Evolutionary conservation across 208 protist genomes (phyloP), one percentile per base, ranked within the genome.

Genomic region (Leishmania braziliensis): DNA sequence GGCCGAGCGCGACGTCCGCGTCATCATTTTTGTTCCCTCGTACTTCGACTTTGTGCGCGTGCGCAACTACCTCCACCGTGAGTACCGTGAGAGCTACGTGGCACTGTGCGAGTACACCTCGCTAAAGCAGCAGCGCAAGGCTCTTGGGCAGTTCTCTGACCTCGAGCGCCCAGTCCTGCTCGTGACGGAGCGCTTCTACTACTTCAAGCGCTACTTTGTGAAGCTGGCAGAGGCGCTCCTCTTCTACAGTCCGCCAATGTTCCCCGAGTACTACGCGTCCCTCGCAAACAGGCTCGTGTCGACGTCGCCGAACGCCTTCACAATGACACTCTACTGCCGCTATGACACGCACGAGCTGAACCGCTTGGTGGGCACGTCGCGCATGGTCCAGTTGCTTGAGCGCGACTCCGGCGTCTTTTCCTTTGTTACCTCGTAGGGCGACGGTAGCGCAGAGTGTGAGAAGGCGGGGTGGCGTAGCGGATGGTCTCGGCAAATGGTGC

Each of bases 11-110:
- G 86, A 94, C 63, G 89, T 96, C 80, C 93, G 92, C 63, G 85
- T 88, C 5, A 93, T 99, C 60, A 92, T 99, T 48, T 97, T 98
- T 50, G 93, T 99, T 14, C 93, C 97, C 14, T 97, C 92, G 5
- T 99, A 99, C 88, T 99, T 99, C 90, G 98, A 99, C 77, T 99
- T 95, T 93, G 96, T 99, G 63, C 90, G 97, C 16, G 71, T 99
- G 70, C 92, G 98, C 66, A 99, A 99, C 87, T 98, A 95, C 85
- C 92, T 99, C 80, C 93, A 98, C 75, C 92, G 96, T 68, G 92
- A 98, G 60, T 87, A 95, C 69, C 90, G 97, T 46, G 93, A 98
- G 53, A 95, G 79, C 51, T 98, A 95, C 78, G 89, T 88, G 33
- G 89, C 95, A 36, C 86, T 98, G 56, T 97, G 81, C 81, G 98